These are phyloP conservation scores for Diaporthe sp. DNA, from an alignment of 2,329 filamentous ascomycete species.

Conservation along the genomic window DNA sequence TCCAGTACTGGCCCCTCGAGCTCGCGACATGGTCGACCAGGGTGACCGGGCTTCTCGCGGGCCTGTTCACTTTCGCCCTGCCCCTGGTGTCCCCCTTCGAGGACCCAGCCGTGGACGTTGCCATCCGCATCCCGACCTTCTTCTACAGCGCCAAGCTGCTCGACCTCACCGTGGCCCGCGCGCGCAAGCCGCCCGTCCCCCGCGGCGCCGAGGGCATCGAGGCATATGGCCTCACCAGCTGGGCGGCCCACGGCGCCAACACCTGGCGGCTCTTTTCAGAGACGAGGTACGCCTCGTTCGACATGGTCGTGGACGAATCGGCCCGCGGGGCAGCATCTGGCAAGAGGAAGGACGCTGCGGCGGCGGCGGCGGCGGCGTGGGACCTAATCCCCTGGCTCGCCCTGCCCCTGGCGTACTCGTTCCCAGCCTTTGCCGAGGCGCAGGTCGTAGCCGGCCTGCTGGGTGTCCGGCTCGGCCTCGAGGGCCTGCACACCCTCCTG, in stretches of 20 bases:
- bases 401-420: background rate
- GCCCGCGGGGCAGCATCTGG: background rate
- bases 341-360: no score
- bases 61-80: constrained; percentile 1
- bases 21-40: background rate
- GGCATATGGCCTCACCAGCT: background rate
- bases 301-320: constrained; percentile 25
- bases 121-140: constrained; percentile 23
- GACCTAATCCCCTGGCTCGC: background rate
- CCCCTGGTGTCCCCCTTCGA: background rate
- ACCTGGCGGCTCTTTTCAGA: constrained; percentile 17
- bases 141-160: constrained; percentile 26
- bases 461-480: constrained; percentile 8
- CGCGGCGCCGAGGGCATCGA: background rate
- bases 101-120: background rate
- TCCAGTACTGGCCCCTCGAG: background rate
- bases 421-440: constrained; percentile 2
- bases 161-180: constrained; percentile 16
- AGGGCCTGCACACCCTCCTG: background rate
- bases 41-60: background rate
- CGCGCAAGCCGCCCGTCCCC: constrained; percentile 7
- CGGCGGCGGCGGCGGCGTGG: background rate
- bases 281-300: constrained; percentile 25
- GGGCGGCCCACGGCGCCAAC: background rate
- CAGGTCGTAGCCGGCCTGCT: constrained; percentile 17